Evolutionary conservation across 2,329 filamentous ascomycete species (phyloP).

Genomic region (Drechslerella dactyloides): DNA sequence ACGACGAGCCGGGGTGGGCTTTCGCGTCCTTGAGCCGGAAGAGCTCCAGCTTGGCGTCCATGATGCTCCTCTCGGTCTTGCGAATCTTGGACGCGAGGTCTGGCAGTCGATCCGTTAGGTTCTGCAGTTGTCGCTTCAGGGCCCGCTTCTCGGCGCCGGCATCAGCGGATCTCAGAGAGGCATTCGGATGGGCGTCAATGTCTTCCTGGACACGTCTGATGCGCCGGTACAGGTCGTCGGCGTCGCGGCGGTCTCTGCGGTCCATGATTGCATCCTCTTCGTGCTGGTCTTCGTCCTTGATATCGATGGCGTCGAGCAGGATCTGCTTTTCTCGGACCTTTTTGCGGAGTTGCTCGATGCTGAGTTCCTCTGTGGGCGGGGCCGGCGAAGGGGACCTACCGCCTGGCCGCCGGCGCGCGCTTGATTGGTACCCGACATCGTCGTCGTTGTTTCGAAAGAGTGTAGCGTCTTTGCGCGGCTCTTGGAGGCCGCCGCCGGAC

Average conservation of each 20-base stretch:
- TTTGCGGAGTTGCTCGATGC: slow-evolving; percentile 86
- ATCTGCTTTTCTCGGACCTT: slow-evolving; percentile 94
- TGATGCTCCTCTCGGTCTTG: slow-evolving; percentile 87
- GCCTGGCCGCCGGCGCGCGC: slow-evolving; percentile 78
- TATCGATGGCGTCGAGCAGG: slow-evolving; percentile 92
- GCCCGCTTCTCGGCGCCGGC: slow-evolving; percentile 86
- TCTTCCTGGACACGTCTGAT: slow-evolving; percentile 92
- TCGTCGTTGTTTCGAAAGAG: slow-evolving; percentile 97
- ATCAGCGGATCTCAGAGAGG: slow-evolving; percentile 72
- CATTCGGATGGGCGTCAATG: slow-evolving; percentile 87
- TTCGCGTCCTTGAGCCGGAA: slow-evolving; percentile 95
- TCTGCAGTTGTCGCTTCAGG: slow-evolving; percentile 87
- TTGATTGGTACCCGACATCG: slow-evolving; percentile 88
- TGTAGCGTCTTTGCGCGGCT: slow-evolving; percentile 85
- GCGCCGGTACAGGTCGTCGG: slow-evolving; percentile 90
- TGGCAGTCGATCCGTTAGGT: slow-evolving; percentile 84
- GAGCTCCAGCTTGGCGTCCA: slow-evolving; percentile 86
- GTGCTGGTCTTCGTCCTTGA: slow-evolving; percentile 84
- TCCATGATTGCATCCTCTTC: slow-evolving; percentile 94
- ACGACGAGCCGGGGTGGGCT: slow-evolving; percentile 79
- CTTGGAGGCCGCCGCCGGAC: slow-evolving; percentile 58
- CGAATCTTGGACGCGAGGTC: slow-evolving; percentile 91
- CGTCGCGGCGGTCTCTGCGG: slow-evolving; percentile 85
- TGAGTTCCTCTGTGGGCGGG: slow-evolving; percentile 80
- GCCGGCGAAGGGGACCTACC: slow-evolving; percentile 80